phyloP scores from a whole-genome alignment of 805 yeast species.

The Wickerhamiella azyma region DNA sequence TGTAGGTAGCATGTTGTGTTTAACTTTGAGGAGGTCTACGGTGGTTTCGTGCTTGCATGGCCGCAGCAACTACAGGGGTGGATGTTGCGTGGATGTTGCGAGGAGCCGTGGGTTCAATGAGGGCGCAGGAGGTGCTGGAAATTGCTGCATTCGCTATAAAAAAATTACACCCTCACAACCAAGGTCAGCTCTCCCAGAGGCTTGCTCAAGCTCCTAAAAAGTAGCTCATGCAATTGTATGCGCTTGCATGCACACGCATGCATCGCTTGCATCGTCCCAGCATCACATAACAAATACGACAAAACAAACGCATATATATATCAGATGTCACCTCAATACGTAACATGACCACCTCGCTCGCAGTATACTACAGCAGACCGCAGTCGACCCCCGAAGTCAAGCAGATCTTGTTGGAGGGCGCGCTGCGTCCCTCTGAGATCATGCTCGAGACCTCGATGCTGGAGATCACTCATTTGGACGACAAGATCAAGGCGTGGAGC shows the following conservation, averaged over 20 bases:
- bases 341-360: constrained; percentile 1
- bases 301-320: neutral
- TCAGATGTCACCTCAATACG: neutral
- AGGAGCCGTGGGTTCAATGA: too few relatives aligned
- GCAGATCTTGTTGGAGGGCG: neutral
- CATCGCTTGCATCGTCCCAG: neutral
- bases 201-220: too few relatives aligned
- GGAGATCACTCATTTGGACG: constrained; percentile 6
- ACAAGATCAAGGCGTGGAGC: neutral
- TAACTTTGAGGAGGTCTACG: too few relatives aligned
- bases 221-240: neutral
- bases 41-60: too few relatives aligned
- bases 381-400: neutral
- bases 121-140: too few relatives aligned
- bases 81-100: too few relatives aligned
- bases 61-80: too few relatives aligned
- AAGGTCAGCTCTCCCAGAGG: too few relatives aligned
- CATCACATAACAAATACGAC: neutral
- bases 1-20: too few relatives aligned
- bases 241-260: neutral
- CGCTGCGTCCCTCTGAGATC: constrained; percentile 1
- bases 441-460: neutral
- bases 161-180: too few relatives aligned
- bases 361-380: constrained; percentile 4
- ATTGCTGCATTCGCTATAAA: too few relatives aligned